Evolutionary conservation across 148 eudicot species (phyloP).

Genomic region (Polygonum aviculare): DNA sequence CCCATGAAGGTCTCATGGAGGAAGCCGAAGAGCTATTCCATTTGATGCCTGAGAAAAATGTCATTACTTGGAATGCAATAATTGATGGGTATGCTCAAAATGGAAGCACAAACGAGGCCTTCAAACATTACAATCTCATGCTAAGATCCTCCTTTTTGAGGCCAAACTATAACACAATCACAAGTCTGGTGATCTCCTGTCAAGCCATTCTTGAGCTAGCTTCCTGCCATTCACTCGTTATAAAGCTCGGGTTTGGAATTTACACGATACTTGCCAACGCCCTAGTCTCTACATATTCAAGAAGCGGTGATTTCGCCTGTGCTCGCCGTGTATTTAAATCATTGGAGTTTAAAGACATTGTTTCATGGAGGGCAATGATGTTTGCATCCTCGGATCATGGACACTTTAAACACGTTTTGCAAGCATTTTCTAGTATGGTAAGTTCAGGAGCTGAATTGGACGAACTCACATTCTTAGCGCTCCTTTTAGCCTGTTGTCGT

Average conservation of each 20-base stretch:
- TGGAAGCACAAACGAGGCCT: conserved; percentile 15
- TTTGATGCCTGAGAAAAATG: conserved; percentile 46
- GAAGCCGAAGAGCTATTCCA: conserved; percentile 48
- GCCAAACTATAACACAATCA: conserved; percentile 24
- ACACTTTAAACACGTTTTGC: conserved; percentile 17
- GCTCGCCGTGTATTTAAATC: conserved; percentile 19
- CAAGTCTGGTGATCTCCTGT: conserved; percentile 24
- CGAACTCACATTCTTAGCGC: conserved; percentile 40
- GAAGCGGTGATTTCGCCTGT: conserved; percentile 25
- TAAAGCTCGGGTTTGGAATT: conserved; percentile 22
- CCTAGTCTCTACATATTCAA: conserved; percentile 28
- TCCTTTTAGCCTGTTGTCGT: conserved; percentile 54
- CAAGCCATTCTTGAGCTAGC: conserved; percentile 16
- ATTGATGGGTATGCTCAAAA: conserved; percentile 34
- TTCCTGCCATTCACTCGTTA: conserved; percentile 24
- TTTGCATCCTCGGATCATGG: conserved; percentile 28
- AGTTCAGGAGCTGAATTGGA: conserved; percentile 31
- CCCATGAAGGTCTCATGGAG: conserved; percentile 41
- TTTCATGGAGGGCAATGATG: conserved; percentile 21
- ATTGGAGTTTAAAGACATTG: conserved; percentile 24
- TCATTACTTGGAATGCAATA: conserved; percentile 67
- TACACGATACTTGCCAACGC: conserved; percentile 22
- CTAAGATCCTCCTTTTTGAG: conserved; percentile 10
- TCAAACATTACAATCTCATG: conserved; percentile 21
- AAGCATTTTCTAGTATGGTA: conserved; percentile 27